Base-by-base conservation (phyloP, 352 stramenopile genomes). In the Thraustochytrium sp. region DNA sequence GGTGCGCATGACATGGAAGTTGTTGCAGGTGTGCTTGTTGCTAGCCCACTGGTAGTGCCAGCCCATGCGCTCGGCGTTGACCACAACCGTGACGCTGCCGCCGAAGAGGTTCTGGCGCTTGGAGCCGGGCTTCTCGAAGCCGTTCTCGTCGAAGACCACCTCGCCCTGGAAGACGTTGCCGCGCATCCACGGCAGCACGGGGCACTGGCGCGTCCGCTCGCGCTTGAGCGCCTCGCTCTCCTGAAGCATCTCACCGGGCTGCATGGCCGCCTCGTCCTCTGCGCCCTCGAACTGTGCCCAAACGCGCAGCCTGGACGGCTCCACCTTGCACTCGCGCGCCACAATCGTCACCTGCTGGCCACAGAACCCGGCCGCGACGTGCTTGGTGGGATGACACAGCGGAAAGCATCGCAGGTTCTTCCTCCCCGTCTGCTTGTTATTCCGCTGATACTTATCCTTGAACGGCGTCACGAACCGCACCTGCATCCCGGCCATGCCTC, bases 351-450 rank as follows among this genome's bases (percentile, higher is more conserved):
- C 93, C 26, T 92, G 92, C 85, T 94, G 90, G 26, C 92, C 92
- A 55, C 92, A 95, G 49, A 95, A 95, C 1, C 91, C 91, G 0
- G 90, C 93, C 72, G 88, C 92, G 78, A 94, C 90, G 82, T 95
- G 92, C 9, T 89, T 88, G 0, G 89, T 89, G 49, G 94, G 91
- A 42, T 80, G 68, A 31, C 91, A 90, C 82, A 87, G 93, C 21
- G 92, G 92, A 63, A 95, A 95, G 76, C 92, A 95, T 13, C 92
- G 91, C 42, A 95, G 82, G 59, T 95, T 95, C 85, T 95, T 95
- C 82, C 94, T 90, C 2, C 91, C 91, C 40, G 91, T 91, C 74
- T 95, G 94, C 85, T 95, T 95, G 83, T 95, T 95, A 87, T 95
- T 95, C 21, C 91, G 91, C 78, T 95, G 92, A 85, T 95, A 95